Evolutionary conservation across 106 monocot species (phyloP).

Genomic region (Phalaenopsis aphrodite): DNA sequence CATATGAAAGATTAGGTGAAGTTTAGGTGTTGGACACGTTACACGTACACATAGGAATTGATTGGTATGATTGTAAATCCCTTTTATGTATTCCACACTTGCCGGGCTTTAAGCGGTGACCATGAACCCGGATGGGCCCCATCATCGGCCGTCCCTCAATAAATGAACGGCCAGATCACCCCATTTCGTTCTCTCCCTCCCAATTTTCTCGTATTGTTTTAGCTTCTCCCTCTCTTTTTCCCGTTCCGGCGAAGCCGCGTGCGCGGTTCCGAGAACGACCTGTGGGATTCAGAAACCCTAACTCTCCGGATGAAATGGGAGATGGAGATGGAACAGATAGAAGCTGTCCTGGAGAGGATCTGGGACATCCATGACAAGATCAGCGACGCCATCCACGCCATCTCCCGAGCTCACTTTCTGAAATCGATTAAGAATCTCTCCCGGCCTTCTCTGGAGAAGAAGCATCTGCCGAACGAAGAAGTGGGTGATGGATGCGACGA

Average conservation of each 20-base stretch:
- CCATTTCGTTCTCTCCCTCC: neutral
- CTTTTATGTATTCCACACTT: neutral
- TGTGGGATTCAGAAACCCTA: constrained; percentile 5
- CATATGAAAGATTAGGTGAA: no score
- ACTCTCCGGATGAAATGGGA: constrained; percentile 42
- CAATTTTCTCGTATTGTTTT: neutral
- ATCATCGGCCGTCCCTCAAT: neutral
- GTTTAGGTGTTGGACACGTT: no score
- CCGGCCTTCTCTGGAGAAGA: constrained; percentile 7
- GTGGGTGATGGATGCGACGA: neutral
- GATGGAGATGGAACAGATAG: constrained; percentile 54
- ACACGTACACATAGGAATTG: no score
- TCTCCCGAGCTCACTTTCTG: constrained; percentile 53
- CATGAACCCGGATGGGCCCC: neutral
- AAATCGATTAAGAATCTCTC: constrained; percentile 27
- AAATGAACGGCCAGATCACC: constrained; percentile 1
- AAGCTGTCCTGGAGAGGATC: constrained; percentile 52
- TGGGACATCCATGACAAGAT: constrained; percentile 77
- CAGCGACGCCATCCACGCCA: constrained; percentile 67
- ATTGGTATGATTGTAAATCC: no score
- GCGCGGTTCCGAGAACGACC: neutral
- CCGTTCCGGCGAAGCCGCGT: neutral
- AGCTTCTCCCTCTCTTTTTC: neutral
- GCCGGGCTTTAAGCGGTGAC: neutral
- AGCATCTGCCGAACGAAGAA: neutral